These are phyloP conservation scores for Tylopilus vinaceipallidus DNA, from an alignment of 768 basidiomycete species.

Conservation along the genomic window DNA sequence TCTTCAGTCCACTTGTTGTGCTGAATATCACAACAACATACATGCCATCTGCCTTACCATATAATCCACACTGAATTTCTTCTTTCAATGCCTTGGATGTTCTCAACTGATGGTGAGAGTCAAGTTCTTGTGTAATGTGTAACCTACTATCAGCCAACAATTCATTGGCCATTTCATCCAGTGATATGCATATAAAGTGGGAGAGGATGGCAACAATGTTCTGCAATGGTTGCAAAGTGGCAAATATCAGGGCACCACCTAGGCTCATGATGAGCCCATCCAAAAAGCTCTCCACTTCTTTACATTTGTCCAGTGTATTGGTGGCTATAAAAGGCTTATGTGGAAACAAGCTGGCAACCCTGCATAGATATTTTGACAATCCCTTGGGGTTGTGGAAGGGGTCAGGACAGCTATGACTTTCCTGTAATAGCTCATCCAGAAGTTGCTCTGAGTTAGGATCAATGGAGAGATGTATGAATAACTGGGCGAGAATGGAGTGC, in stretches of 20 bases:
- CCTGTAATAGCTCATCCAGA: conserved; percentile 6
- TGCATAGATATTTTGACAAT: conserved; percentile 1
- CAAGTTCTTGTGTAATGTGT: conserved; percentile 9
- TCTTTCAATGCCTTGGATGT: conserved; percentile 1
- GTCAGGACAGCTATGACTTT: background rate
- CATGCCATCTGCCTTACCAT: conserved; percentile 21
- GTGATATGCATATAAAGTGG: conserved; percentile 6
- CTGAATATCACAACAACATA: background rate
- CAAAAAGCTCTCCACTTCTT: conserved; percentile 8
- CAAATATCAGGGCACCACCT: background rate
- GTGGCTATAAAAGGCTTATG: conserved; percentile 12
- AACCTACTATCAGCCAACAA: conserved; percentile 10
- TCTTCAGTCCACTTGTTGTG: background rate
- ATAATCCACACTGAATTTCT: conserved; percentile 7
- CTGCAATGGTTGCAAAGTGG: conserved; percentile 9
- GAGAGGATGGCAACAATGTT: conserved; percentile 3
- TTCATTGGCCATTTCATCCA: conserved; percentile 1
- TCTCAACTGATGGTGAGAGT: conserved; percentile 6
- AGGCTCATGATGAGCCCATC: background rate
- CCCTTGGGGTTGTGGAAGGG: conserved; percentile 2
- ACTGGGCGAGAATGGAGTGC: conserved; percentile 21
- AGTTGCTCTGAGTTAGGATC: background rate
- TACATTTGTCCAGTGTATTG: conserved; percentile 26
- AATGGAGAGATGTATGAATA: background rate
- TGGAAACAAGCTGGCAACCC: background rate